These are phyloP conservation scores for Zizania palustris DNA, from an alignment of 202 grass and related monocot species.

Conservation along the genomic window DNA sequence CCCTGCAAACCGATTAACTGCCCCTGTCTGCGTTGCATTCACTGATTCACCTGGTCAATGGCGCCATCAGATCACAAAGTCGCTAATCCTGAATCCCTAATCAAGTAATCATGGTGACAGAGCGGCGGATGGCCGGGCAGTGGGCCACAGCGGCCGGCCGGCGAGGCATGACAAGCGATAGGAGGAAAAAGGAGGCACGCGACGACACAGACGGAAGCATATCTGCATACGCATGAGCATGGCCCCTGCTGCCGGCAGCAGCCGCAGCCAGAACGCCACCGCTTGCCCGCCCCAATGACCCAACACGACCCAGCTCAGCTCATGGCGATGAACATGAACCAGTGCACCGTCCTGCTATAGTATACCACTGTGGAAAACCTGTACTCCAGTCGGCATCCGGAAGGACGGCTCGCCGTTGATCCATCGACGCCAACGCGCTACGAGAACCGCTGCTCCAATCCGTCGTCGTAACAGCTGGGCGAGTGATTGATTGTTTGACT, in stretches of 20 bases:
- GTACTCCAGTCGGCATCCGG: neutral
- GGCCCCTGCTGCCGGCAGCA: neutral
- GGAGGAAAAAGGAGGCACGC: neutral
- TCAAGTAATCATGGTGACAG: too few relatives aligned
- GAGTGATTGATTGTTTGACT: neutral
- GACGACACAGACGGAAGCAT: neutral
- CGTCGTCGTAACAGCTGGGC: neutral
- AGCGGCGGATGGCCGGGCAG: too few relatives aligned
- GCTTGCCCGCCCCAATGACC: neutral
- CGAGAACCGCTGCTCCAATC: neutral
- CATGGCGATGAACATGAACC: neutral
- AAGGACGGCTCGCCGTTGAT: slow-evolving; percentile 1
- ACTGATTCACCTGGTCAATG: too few relatives aligned
- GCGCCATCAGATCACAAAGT: too few relatives aligned
- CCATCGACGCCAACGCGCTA: neutral
- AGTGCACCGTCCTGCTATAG: neutral
- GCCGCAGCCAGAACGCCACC: neutral
- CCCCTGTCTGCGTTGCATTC: too few relatives aligned
- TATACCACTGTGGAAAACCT: too few relatives aligned
- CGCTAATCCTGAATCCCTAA: too few relatives aligned
- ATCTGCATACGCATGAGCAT: neutral
- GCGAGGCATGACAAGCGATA: neutral
- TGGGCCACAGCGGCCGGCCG: neutral
- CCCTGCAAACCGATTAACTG: neutral
- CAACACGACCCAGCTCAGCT: neutral